A percentile compares a stretch with the other conserved stretches of the same genome.
These are phyloP conservation scores for Exophiala spinifera DNA, from an alignment of 2,329 filamentous ascomycete genomes.

Conservation along the genomic window DNA sequence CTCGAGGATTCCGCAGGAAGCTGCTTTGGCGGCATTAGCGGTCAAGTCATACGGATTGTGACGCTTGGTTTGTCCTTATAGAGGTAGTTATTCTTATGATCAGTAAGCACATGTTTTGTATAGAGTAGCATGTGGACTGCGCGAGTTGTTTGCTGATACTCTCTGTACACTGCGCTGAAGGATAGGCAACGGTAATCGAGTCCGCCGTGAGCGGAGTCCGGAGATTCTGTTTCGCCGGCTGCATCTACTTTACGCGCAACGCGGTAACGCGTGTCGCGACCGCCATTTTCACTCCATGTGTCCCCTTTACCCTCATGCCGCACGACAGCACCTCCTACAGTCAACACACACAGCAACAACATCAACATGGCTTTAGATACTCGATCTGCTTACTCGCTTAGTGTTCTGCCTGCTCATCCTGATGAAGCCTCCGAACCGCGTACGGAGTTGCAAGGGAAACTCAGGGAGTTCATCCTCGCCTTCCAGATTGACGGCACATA, in stretches of 20 bases:
- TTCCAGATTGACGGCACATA: constrained; percentile 94
- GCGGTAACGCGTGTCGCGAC: not conserved
- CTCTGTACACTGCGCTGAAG: not conserved
- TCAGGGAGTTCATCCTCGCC: constrained; percentile 88
- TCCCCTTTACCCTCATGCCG: not conserved
- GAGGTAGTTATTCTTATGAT: too few relatives aligned
- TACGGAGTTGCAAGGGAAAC: constrained; percentile 69
- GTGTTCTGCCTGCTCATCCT: constrained; percentile 68
- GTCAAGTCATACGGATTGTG: not conserved
- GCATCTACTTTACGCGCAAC: not conserved
- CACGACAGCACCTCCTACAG: not conserved
- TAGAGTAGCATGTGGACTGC: too few relatives aligned
- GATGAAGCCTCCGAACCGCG: constrained; percentile 67
- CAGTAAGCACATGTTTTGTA: too few relatives aligned
- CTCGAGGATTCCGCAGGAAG: not conserved
- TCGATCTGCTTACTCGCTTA: constrained; percentile 80
- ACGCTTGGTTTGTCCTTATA: not conserved
- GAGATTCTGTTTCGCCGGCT: not conserved
- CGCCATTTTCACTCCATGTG: not conserved
- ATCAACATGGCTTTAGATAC: constrained; percentile 62
- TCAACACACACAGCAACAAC: not conserved
- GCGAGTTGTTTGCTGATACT: not conserved
- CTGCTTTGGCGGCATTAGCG: not conserved
- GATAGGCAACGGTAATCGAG: not conserved
- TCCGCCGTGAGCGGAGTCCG: not conserved